phyloP scores from a whole-genome alignment of 768 basidiomycete genomes.

The Sporobolomyces roseus region DNA sequence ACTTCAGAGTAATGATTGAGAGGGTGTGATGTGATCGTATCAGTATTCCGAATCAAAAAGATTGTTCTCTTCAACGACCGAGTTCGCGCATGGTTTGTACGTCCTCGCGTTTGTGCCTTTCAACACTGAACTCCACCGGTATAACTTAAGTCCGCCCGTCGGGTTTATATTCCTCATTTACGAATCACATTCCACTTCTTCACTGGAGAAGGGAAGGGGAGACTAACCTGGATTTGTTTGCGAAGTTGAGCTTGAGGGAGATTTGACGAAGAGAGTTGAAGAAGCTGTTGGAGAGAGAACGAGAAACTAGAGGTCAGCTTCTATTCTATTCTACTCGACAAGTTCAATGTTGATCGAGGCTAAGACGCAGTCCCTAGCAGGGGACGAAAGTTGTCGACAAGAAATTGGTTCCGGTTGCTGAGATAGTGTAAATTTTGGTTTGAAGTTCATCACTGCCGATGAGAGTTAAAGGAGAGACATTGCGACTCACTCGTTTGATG shows the following conservation, averaged over 20 bases:
- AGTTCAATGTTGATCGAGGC: too few relatives aligned
- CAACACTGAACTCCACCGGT: conserved; percentile 8
- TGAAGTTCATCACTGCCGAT: conserved; percentile 20
- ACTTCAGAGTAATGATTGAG: background rate
- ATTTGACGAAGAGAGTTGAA: background rate
- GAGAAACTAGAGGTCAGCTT: background rate
- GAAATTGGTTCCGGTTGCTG: conserved; percentile 33
- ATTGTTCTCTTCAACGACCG: conserved; percentile 34
- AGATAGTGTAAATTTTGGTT: conserved; percentile 34
- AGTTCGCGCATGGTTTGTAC: conserved; percentile 36
- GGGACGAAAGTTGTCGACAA: conserved; percentile 26
- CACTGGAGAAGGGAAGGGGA: background rate
- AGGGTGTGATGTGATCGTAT: background rate
- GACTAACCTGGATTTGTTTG: too few relatives aligned
- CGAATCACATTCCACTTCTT: too few relatives aligned
- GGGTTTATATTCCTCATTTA: conserved; percentile 30
- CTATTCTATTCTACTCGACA: too few relatives aligned
- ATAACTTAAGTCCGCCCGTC: conserved; percentile 38
- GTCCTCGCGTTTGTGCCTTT: conserved; percentile 32
- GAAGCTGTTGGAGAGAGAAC: background rate
- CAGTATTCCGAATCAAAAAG: conserved; percentile 31
- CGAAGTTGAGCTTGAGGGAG: background rate
- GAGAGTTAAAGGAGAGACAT: background rate
- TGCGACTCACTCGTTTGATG: too few relatives aligned
- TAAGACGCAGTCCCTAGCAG: conserved; percentile 33